Evolutionary conservation across 176 grass and related monocot genomes (phyloP), one percentile per base, ranked within the genome.

Genomic region (Ensete glaucum): DNA sequence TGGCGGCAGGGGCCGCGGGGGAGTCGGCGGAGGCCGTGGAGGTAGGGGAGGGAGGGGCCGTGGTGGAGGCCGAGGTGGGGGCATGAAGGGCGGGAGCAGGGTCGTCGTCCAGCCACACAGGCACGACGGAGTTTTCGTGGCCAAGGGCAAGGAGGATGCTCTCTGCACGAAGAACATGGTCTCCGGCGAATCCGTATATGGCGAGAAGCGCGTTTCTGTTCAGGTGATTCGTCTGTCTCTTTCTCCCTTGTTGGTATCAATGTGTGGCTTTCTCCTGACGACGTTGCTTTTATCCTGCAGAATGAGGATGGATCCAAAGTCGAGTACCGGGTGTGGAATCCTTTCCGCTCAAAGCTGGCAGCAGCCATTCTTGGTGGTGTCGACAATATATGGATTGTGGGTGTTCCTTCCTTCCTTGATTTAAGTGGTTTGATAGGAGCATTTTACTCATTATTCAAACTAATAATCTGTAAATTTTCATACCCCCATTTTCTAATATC

Each of bases 341-440:
- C 90, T 0, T 97, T 97, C 77, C 82, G 93, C 9, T 97, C 93
- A 8, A 97, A 97, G 89, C 49, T 96, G 69, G 90, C 90, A 11
- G 90, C 93, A 78, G 90, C 90, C 0, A 91, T 93, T 13, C 83
- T 97, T 1, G 90, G 93, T 9, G 93, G 93, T 73, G 87, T 93
- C 15, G 93, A 97, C 77, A 90, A 88, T 34, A 81, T 97, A 49
- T 92, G 87, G 90, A 97, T 93, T 71, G 90, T 93, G 82, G 90
- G 90, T 49, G 10, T 48, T n/a, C 49, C 25, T 50, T 22, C 11
- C 16, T 24, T 14, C 13, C 8, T 57, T 19, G 4, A 43, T 43
- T 43, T 9, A 34, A 25, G 51, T 69, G 14, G 22, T 5, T 34
- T 43, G 34, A 43, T 43, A 6, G 34, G 34, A 43, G 4, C 34